phyloP scores from a whole-genome alignment of 2,329 filamentous ascomycete species.

The Trichoderma harzianum region DNA sequence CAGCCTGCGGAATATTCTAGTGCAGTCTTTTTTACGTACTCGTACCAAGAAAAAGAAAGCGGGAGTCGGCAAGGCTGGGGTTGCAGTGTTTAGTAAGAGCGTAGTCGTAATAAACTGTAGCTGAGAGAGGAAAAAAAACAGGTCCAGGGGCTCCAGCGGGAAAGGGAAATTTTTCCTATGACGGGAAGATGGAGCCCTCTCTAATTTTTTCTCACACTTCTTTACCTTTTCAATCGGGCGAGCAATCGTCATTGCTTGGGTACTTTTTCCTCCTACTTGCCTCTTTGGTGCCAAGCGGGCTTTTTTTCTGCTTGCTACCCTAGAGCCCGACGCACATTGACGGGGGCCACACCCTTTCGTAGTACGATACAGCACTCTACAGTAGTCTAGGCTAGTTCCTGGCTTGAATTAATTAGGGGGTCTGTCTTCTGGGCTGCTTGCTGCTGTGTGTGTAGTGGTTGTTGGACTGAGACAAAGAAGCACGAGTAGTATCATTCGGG shows the following conservation, averaged over 20 bases:
- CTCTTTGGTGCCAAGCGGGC: background rate
- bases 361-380: too few relatives aligned
- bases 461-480: background rate
- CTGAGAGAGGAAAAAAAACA: background rate
- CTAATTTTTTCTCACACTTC: background rate
- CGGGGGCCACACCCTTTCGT: background rate
- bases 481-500: background rate
- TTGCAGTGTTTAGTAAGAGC: background rate
- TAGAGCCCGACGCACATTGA: background rate
- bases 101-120: background rate
- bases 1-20: constrained; percentile 1
- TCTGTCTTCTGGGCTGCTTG: background rate
- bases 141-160: background rate
- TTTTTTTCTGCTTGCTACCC: constrained; percentile 9
- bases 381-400: background rate
- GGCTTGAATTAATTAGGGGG: background rate
- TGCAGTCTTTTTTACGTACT: background rate
- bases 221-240: background rate
- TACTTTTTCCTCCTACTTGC: background rate
- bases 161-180: constrained; percentile 3
- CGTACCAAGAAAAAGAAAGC: background rate
- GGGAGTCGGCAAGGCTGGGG: background rate
- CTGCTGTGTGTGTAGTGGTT: background rate
- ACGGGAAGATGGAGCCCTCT: background rate
- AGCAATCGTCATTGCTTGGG: background rate